phyloP scores from a whole-genome alignment of 768 basidiomycete genomes.

The Tricholoma hemisulphureum region DNA sequence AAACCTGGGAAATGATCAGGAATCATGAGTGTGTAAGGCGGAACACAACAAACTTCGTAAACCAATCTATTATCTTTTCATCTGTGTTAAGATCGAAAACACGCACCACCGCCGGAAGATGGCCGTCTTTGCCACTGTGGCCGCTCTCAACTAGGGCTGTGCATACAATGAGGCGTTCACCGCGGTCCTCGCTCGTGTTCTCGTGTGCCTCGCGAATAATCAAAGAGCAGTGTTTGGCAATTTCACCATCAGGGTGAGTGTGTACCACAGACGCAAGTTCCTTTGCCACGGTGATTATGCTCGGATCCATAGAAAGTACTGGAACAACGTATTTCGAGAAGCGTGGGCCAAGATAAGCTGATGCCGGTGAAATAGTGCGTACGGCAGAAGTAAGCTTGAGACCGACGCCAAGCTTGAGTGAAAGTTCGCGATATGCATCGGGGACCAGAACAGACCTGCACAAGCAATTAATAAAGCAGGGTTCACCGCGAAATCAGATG shows the following conservation, averaged over 20 bases:
- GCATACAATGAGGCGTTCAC: conserved; percentile 55
- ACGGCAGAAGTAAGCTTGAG: conserved; percentile 58
- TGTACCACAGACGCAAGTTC: conserved; percentile 57
- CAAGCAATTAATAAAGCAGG: background rate
- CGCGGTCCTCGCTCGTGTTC: conserved; percentile 43
- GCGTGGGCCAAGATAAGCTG: conserved; percentile 54
- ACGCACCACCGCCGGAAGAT: conserved; percentile 48
- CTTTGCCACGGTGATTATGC: conserved; percentile 51
- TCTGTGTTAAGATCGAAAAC: conserved; percentile 52
- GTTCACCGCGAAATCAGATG: background rate
- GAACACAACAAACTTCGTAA: conserved; percentile 41
- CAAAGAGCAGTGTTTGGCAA: conserved; percentile 53
- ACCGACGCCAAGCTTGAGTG: conserved; percentile 55
- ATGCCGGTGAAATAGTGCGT: conserved; percentile 58
- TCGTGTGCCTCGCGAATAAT: conserved; percentile 56
- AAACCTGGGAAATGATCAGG: conserved; percentile 33
- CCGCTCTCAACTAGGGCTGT: conserved; percentile 56
- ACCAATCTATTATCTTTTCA: conserved; percentile 48
- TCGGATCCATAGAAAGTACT: conserved; percentile 43
- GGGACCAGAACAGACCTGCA: conserved; percentile 54
- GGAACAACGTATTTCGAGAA: conserved; percentile 56
- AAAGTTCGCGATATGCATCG: conserved; percentile 41
- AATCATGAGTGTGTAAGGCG: background rate
- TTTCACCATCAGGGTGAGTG: conserved; percentile 43
- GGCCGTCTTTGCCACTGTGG: conserved; percentile 44